Evolutionary conservation across 2,329 filamentous ascomycete genomes (phyloP).

Genomic region (Trichophyton benhamiae): DNA sequence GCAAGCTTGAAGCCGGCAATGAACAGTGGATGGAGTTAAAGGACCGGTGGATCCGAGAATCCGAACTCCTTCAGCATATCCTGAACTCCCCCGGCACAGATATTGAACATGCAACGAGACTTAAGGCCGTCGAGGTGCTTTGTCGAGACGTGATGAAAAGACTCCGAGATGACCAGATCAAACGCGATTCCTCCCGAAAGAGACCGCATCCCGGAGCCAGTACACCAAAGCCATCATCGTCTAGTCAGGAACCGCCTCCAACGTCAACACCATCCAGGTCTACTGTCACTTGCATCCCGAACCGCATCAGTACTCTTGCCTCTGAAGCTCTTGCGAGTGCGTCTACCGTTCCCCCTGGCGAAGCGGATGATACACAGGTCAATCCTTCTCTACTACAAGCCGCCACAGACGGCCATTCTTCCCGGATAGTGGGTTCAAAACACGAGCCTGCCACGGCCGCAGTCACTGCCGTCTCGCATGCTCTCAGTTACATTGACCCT

Average conservation of each 20-base stretch:
- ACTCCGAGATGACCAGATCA: slow-evolving; percentile 53
- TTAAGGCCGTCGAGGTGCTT: slow-evolving; percentile 57
- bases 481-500: slow-evolving; percentile 28
- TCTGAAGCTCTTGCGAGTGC: slow-evolving; percentile 34
- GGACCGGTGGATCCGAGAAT: slow-evolving; percentile 51
- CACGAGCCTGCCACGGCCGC: slow-evolving; percentile 16
- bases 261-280: slow-evolving; percentile 13
- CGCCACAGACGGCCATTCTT: slow-evolving; percentile 40
- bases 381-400: slow-evolving; percentile 51
- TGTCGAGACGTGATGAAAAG: slow-evolving; percentile 69
- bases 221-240: neutral
- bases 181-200: slow-evolving; percentile 36
- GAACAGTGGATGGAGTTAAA: slow-evolving; percentile 62
- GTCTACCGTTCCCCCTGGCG: slow-evolving; percentile 24
- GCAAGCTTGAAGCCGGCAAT: slow-evolving; percentile 58
- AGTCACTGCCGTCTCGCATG: slow-evolving; percentile 6
- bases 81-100: slow-evolving; percentile 42
- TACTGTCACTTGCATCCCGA: slow-evolving; percentile 13
- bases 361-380: slow-evolving; percentile 47
- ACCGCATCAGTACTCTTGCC: slow-evolving; percentile 33
- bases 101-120: slow-evolving; percentile 42
- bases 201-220: neutral
- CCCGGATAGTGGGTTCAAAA: slow-evolving; percentile 12
- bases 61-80: slow-evolving; percentile 43
- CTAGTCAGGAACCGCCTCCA: slow-evolving; percentile 22